Percentiles rank a stretch among this genome's conserved stretches.
phyloP scores from a whole-genome alignment of 1,139 yeast species.

The Taphrina populina region DNA sequence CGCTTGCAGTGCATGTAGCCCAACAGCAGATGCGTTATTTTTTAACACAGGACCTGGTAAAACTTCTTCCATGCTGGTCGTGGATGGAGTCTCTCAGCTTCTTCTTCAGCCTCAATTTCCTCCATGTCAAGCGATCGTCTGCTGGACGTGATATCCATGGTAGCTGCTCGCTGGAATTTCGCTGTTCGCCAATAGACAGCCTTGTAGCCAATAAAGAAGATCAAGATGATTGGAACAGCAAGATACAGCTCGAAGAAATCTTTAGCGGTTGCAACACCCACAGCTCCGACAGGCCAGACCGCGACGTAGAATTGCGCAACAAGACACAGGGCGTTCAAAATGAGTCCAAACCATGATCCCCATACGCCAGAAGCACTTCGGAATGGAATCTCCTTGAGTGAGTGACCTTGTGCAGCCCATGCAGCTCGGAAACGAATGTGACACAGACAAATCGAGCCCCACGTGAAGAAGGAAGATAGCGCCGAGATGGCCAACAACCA shows the following conservation, averaged over 20 bases:
- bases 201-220: slow-evolving; percentile 55
- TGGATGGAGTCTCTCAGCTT: slow-evolving; percentile 15
- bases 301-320: slow-evolving; percentile 82
- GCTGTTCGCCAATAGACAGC: slow-evolving; percentile 18
- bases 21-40: not conserved
- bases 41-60: slow-evolving; percentile 14
- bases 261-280: slow-evolving; percentile 39
- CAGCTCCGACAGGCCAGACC: slow-evolving; percentile 60
- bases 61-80: slow-evolving; percentile 20
- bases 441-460: slow-evolving; percentile 72
- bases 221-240: slow-evolving; percentile 55
- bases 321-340: slow-evolving; percentile 60
- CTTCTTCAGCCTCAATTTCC: slow-evolving; percentile 25
- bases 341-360: slow-evolving; percentile 69
- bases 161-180: slow-evolving; percentile 13
- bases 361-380: slow-evolving; percentile 65
- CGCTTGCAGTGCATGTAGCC: too few species aligned
- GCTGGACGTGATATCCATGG: slow-evolving; percentile 27
- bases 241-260: slow-evolving; percentile 56
- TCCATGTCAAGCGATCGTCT: slow-evolving; percentile 23
- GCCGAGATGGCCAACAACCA: slow-evolving; percentile 82
- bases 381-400: slow-evolving; percentile 64
- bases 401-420: slow-evolving; percentile 62
- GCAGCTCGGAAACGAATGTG: slow-evolving; percentile 79
- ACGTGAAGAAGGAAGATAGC: slow-evolving; percentile 72